Evolutionary conservation across 768 basidiomycete species (phyloP), one percentile per base, ranked within the genome.

Genomic region (Suillus plorans): DNA sequence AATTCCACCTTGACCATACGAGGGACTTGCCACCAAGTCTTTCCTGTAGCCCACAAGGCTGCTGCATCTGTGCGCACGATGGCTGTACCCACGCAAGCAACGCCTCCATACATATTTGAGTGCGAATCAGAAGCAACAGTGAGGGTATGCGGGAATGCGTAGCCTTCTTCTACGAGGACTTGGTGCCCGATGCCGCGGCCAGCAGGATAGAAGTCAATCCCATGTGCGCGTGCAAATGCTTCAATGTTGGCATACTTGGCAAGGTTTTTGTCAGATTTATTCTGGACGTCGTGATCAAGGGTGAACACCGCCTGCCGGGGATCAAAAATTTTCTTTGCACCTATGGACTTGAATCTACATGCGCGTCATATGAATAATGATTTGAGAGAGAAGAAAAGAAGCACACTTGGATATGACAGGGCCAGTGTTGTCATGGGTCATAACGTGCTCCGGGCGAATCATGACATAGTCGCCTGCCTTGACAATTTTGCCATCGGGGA

Each of bases 11-110:
- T 95, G 75, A 99, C 87, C 86, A 98, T 95, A 5, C 94, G 87
- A 16, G 97, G 97, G 41, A 99, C 90, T 78, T 99, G 97, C 97
- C 97, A 99, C 97, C 97, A 99, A 1, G 97, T 99, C 75, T 92
- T 94, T 25, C 96, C 95, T 0, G 97, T 99, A 14, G 97, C 95
- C 97, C 97, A 99, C 13, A 99, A 84, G 25, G 92, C 97, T 0
- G 95, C 95, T 25, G 93, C 92, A 69, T 97, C 95, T 14, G 94
- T 98, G 59, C 97, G 87, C 7, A 99, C 97, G 67, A 99, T 97
- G 0, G 97, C 95, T 0, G 97, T 99, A 3, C 97, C 97, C 4
- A 99, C 88, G 72, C 96, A 97, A 1, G 95, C 97, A 5, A 99
- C 93, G 41, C 96, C 97, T 20, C 97, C 97, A 72, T 99, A 99